Conservation (phyloP, 1,284 basidiomycete species). For the Cryptococcus jaspeensis region DNA sequence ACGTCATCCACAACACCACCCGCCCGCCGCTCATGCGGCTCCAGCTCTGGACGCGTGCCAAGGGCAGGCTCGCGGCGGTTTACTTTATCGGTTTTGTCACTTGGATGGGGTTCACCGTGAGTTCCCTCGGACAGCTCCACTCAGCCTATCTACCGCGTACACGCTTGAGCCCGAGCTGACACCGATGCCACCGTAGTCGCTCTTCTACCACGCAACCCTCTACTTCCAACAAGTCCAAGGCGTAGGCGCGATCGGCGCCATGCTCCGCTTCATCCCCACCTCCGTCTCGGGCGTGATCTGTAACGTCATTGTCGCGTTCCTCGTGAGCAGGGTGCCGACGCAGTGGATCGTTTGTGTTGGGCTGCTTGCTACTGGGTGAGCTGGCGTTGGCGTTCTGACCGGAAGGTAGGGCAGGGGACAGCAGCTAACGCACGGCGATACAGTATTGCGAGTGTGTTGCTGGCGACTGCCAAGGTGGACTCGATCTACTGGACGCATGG, state of each 20-base stretch:
- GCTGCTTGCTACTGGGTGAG: slow-evolving; percentile 57
- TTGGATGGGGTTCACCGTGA: slow-evolving; percentile 62
- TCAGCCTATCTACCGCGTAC: background rate
- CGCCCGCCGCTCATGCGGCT: slow-evolving; percentile 68
- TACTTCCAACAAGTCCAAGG: slow-evolving; percentile 45
- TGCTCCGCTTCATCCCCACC: slow-evolving; percentile 76
- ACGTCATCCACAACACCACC: slow-evolving; percentile 54
- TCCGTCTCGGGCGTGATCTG: slow-evolving; percentile 66
- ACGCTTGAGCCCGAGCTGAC: background rate
- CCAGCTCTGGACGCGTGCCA: slow-evolving; percentile 65
- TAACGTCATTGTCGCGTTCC: slow-evolving; percentile 56
- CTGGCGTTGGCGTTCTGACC: slow-evolving; percentile 1
- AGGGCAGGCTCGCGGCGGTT: slow-evolving; percentile 65
- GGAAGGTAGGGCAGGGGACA: background rate
- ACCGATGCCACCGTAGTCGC: slow-evolving; percentile 16
- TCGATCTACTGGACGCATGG: slow-evolving; percentile 74
- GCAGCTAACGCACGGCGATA: background rate
- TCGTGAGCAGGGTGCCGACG: slow-evolving; percentile 34
- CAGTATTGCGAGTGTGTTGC: slow-evolving; percentile 63
- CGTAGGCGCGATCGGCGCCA: slow-evolving; percentile 59
- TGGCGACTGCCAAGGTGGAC: slow-evolving; percentile 65
- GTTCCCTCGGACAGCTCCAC: slow-evolving; percentile 8
- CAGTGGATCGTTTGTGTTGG: slow-evolving; percentile 59
- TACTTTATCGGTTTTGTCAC: slow-evolving; percentile 67
- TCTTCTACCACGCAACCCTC: slow-evolving; percentile 43